These are phyloP conservation scores for Globisporangium nodosum DNA, from an alignment of 352 stramenopile genomes.

Conservation along the genomic window DNA sequence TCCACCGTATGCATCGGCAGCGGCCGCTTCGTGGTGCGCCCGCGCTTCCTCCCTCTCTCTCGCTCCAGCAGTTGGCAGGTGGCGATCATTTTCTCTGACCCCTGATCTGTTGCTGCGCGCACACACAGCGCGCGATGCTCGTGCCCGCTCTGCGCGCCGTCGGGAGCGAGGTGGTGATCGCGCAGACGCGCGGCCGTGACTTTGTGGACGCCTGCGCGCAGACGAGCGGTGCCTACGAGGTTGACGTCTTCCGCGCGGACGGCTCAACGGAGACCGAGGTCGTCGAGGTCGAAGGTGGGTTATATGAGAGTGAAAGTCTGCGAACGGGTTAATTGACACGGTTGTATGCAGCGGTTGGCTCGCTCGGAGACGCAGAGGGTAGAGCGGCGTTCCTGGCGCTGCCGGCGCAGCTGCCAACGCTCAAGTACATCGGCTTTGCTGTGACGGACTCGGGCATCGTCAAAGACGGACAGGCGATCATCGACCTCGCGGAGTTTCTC, in stretches of 20 bases:
- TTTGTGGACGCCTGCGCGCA: constrained; percentile 22
- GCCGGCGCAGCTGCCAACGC: constrained; percentile 16
- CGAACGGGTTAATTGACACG: neutral
- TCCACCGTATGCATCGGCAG: constrained; percentile 57
- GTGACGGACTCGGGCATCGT: constrained; percentile 38
- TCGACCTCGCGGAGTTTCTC: constrained; percentile 53
- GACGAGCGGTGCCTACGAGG: constrained; percentile 20
- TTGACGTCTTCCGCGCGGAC: constrained; percentile 26
- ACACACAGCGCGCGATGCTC: constrained; percentile 24
- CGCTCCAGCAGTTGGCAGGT: neutral
- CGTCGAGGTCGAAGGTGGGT: constrained; percentile 7
- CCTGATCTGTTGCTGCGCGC: too few relatives aligned
- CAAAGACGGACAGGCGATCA: constrained; percentile 22
- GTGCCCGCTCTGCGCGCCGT: constrained; percentile 22
- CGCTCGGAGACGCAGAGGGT: constrained; percentile 17
- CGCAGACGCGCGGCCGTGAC: constrained; percentile 25
- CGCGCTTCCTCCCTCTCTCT: constrained; percentile 5
- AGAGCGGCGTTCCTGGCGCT: constrained; percentile 24
- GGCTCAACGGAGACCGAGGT: constrained; percentile 17
- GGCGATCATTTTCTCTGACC: too few relatives aligned
- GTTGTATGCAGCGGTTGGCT: constrained; percentile 15
- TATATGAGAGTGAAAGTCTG: neutral
- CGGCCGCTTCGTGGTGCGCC: constrained; percentile 58
- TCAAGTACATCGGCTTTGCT: constrained; percentile 36
- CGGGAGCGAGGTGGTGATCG: constrained; percentile 22